Evolutionary conservation across 768 basidiomycete genomes (phyloP).

Genomic region (Auricularia sp.): DNA sequence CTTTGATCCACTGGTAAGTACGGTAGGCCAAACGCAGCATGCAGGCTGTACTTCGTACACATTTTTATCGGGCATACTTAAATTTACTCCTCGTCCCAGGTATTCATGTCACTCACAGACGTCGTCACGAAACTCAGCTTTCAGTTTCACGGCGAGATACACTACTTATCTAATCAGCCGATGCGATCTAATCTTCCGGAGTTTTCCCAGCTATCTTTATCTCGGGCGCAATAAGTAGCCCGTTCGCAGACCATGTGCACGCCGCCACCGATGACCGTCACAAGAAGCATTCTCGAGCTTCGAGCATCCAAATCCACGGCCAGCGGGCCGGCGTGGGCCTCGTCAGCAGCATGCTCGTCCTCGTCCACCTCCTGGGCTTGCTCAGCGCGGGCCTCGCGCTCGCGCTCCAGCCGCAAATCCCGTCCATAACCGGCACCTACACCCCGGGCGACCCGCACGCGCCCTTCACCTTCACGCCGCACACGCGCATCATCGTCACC

Average conservation of each 20-base stretch:
- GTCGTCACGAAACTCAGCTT: too few relatives aligned
- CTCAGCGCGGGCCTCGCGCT: background rate
- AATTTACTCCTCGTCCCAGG: too few relatives aligned
- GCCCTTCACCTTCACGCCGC: slow-evolving; percentile 21
- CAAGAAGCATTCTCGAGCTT: background rate
- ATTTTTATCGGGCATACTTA: too few relatives aligned
- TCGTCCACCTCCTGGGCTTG: background rate
- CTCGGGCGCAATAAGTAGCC: background rate
- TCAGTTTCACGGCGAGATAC: too few relatives aligned
- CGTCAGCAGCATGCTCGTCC: background rate
- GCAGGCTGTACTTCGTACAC: too few relatives aligned
- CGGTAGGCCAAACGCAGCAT: too few relatives aligned
- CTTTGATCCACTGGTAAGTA: too few relatives aligned
- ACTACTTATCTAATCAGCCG: too few relatives aligned
- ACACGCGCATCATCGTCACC: slow-evolving; percentile 28
- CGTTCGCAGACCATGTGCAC: background rate
- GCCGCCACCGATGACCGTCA: background rate
- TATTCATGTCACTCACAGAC: too few relatives aligned
- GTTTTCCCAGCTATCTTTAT: too few relatives aligned
- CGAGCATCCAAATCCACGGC: background rate
- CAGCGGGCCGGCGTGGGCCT: too few relatives aligned
- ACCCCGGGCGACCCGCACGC: background rate
- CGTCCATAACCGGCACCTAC: background rate
- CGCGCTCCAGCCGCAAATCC: slow-evolving; percentile 2
- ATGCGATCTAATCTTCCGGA: too few relatives aligned